Percentiles rank a stretch among this genome's conserved stretches.
Conservation (phyloP, 805 yeast species). For the Saccharomycopsis fibuligera region DNA sequence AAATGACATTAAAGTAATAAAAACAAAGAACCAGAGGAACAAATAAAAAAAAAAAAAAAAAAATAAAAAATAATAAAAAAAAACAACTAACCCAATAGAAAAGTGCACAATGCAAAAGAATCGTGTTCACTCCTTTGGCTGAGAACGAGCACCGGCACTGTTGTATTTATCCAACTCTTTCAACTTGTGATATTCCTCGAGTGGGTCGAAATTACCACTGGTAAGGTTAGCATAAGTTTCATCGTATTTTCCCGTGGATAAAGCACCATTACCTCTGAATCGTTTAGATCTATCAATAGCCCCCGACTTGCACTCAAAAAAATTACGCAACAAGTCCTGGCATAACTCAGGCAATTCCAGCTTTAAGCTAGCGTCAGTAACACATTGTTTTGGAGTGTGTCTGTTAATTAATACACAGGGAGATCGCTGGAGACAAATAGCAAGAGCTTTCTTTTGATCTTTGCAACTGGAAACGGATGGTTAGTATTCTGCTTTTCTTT, state of each 20-base stretch:
- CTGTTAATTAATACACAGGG: conserved; percentile 93
- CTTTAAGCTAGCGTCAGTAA: conserved; percentile 71
- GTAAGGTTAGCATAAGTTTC: conserved; percentile 77
- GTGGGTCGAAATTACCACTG: conserved; percentile 74
- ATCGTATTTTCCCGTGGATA: conserved; percentile 89
- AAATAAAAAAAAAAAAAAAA: too few species aligned
- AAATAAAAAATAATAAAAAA: too few species aligned
- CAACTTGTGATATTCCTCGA: conserved; percentile 71
- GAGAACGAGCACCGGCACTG: too few species aligned
- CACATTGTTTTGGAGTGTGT: conserved; percentile 82
- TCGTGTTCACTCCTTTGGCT: too few species aligned
- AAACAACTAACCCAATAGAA: too few species aligned
- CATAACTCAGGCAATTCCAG: conserved; percentile 83
- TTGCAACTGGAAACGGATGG: conserved; percentile 87
- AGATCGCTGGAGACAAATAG: conserved; percentile 90
- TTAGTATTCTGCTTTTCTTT: too few species aligned
- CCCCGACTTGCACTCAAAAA: conserved; percentile 86
- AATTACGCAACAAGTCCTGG: conserved; percentile 74
- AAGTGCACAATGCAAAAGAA: too few species aligned
- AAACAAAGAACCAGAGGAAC: too few species aligned
- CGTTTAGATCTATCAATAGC: conserved; percentile 87
- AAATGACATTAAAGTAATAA: too few species aligned
- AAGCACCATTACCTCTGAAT: conserved; percentile 88
- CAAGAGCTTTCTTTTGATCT: conserved; percentile 92
- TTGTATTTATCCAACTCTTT: conserved; percentile 50